Evolutionary conservation across 1,284 basidiomycete species (phyloP), one percentile per base, ranked within the genome.

Genomic region (Ustanciosporium gigantosporum): DNA sequence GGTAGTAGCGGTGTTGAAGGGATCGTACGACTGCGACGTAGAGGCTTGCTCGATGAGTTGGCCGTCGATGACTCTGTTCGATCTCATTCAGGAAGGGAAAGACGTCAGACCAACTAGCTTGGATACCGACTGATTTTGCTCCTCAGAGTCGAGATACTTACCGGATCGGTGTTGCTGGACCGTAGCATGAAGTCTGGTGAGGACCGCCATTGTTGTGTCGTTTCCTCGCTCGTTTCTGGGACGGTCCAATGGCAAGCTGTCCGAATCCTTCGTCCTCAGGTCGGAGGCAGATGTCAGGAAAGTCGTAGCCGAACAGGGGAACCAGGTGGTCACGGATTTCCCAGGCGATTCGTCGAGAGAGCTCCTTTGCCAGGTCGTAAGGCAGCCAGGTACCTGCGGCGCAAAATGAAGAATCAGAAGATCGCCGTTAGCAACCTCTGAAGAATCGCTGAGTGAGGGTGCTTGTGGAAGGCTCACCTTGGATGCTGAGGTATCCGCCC

Each of bases 401-500:
- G 11, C n/a, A n/a, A n/a, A n/a, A n/a, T 11, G 11, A 29, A 29
- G n/a, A n/a, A 29, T n/a, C 11, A 29, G 27, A n/a, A n/a, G n/a
- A n/a, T n/a, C n/a, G n/a, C n/a, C n/a, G n/a, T n/a, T n/a, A n/a
- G n/a, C n/a, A n/a, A n/a, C n/a, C n/a, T n/a, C n/a, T n/a, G n/a
- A n/a, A n/a, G n/a, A n/a, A n/a, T n/a, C n/a, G n/a, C n/a, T n/a
- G n/a, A n/a, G n/a, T n/a, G n/a, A n/a, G n/a, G n/a, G n/a, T n/a
- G n/a, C n/a, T n/a, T n/a, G n/a, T n/a, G n/a, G n/a, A n/a, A n/a
- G 27, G n/a, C 41, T 35, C 19, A 43, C 41, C 62, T 15, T 68
- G 66, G 37, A 68, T 68, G 41, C 65, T 68, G 6, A 68, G 57
- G 21, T 66, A 68, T 0, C 66, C 66, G 21, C 66, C 66, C 24